phyloP scores from a whole-genome alignment of 2,329 filamentous ascomycete species.

The Colletotrichum sp. region DNA sequence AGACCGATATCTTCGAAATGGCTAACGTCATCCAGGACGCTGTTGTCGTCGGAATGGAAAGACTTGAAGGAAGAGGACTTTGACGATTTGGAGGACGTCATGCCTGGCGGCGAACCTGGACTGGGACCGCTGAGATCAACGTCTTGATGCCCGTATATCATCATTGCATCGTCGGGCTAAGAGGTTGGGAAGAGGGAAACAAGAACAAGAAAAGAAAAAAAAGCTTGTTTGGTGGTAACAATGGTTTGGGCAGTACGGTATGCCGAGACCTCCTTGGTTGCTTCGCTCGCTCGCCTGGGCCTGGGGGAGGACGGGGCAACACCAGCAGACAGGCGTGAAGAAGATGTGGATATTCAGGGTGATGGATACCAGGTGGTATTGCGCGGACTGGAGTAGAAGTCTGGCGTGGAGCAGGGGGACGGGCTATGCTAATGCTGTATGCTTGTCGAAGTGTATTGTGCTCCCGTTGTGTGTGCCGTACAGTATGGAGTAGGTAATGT shows the following conservation, averaged over 20 bases:
- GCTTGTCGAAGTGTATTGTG: not conserved
- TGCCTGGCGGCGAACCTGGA: constrained; percentile 69
- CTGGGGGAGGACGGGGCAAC: constrained; percentile 15
- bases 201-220: constrained; percentile 1
- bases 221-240: constrained; percentile 16
- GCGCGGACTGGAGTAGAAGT: not conserved
- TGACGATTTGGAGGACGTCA: constrained; percentile 85
- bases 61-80: constrained; percentile 87
- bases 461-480: not conserved
- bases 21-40: constrained; percentile 72
- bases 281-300: not conserved
- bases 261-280: constrained; percentile 1
- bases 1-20: constrained; percentile 96
- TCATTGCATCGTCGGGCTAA: constrained; percentile 16
- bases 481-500: not conserved
- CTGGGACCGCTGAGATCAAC: constrained; percentile 18
- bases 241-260: not conserved
- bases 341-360: not conserved
- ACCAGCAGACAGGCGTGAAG: not conserved
- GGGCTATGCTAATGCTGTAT: not conserved
- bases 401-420: not conserved
- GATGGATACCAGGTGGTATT: not conserved
- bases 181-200: not conserved
- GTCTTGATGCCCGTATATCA: constrained; percentile 23
- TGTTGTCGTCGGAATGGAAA: constrained; percentile 75